Evolutionary conservation across 768 basidiomycete genomes (phyloP).

Genomic region (Mycena chlorophos): DNA sequence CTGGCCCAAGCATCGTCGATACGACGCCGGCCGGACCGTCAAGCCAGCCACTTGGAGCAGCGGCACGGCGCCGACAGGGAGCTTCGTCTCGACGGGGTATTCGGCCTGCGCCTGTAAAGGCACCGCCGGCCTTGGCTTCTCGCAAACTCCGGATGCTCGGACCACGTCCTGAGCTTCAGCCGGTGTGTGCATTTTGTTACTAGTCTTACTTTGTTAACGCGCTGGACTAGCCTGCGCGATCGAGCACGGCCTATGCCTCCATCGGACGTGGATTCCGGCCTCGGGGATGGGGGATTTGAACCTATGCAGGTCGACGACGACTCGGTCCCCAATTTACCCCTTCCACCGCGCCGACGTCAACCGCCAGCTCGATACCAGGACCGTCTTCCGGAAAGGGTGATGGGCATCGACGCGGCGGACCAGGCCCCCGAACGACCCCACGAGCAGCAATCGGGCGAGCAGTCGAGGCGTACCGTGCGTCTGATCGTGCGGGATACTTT

Average conservation of each 20-base stretch:
- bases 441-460: no score
- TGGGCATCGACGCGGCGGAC: no score
- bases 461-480: slow-evolving; percentile 2
- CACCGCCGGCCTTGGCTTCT: neutral
- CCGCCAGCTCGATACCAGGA: neutral
- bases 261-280: no score
- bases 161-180: neutral
- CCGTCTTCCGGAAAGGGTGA: neutral
- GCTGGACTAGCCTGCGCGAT: no score
- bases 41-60: no score
- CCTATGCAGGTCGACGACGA: neutral
- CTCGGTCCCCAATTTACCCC: neutral
- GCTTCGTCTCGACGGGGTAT: no score
- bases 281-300: neutral
- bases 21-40: no score
- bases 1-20: neutral
- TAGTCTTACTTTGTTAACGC: neutral
- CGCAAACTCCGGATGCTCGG: neutral
- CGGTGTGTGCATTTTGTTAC: neutral
- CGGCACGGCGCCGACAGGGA: no score
- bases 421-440: no score
- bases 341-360: neutral
- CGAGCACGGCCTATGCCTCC: no score
- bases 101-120: neutral
- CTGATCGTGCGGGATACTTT: slow-evolving; percentile 13